Evolutionary conservation across 2,329 filamentous ascomycete species (phyloP).

Genomic region (Colletotrichum shisoi): DNA sequence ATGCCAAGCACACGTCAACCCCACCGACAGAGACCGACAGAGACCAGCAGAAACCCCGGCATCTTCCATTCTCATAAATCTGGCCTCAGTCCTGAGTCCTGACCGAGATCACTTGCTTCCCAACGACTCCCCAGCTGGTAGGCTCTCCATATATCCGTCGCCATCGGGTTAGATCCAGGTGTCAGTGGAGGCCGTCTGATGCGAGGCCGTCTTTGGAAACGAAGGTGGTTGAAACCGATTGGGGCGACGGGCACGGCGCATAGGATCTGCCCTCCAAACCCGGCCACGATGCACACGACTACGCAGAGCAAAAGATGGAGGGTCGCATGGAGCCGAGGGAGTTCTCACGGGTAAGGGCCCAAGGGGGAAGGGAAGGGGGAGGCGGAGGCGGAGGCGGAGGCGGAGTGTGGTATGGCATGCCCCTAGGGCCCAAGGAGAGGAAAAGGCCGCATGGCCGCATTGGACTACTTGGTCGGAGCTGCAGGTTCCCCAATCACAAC

Average conservation of each 20-base stretch:
- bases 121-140: too few relatives aligned
- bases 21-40: background rate
- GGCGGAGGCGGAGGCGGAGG: background rate
- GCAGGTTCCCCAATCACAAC: conserved; percentile 10
- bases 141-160: background rate
- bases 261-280: background rate
- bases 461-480: background rate
- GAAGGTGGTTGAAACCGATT: background rate
- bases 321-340: background rate
- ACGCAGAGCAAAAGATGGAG: background rate
- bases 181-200: conserved; percentile 1
- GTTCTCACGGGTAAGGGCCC: background rate
- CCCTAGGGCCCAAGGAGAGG: too few relatives aligned
- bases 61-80: background rate
- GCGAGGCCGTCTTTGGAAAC: background rate
- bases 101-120: too few relatives aligned
- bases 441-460: conserved; percentile 12
- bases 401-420: too few relatives aligned
- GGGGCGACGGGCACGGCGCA: background rate
- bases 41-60: background rate
- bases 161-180: background rate
- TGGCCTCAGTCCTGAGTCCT: background rate
- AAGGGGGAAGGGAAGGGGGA: background rate
- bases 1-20: background rate
- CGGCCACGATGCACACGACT: background rate